Evolutionary conservation across 805 yeast genomes (phyloP).

Genomic region (Candida odintsovae): DNA sequence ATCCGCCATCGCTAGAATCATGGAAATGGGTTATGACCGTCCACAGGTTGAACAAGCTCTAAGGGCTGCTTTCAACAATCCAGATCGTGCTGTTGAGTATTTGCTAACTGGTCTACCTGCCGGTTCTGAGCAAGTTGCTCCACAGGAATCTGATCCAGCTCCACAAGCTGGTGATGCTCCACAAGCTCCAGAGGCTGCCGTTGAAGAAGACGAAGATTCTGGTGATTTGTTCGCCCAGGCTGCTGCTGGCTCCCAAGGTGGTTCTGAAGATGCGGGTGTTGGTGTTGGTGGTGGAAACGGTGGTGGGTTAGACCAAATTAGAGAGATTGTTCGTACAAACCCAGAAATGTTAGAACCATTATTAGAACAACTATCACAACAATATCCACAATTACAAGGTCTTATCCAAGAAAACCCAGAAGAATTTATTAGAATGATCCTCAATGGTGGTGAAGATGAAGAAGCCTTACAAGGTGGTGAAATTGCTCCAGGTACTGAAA

Average conservation of each 20-base stretch:
- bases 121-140: conserved; percentile 24
- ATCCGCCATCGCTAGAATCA: conserved; percentile 70
- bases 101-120: conserved; percentile 84
- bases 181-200: conserved; percentile 20
- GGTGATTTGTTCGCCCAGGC: conserved; percentile 36
- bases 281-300: conserved; percentile 25
- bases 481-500: conserved; percentile 29
- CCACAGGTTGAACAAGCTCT: conserved; percentile 84
- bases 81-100: conserved; percentile 97
- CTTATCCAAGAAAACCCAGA: conserved; percentile 85
- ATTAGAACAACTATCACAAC: conserved; percentile 71
- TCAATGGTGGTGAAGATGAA: conserved; percentile 38
- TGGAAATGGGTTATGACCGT: conserved; percentile 95
- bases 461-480: conserved; percentile 36
- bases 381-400: conserved; percentile 81
- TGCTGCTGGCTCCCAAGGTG: conserved; percentile 25
- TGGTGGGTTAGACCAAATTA: conserved; percentile 44
- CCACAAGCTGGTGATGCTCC: conserved; percentile 17
- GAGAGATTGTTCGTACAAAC: conserved; percentile 74
- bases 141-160: conserved; percentile 23
- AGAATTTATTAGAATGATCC: conserved; percentile 68
- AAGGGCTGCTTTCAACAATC: conserved; percentile 94
- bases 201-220: conserved; percentile 15
- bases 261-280: conserved; percentile 17
- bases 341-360: conserved; percentile 86